phyloP scores from a whole-genome alignment of 2,329 filamentous ascomycete genomes.

The Fusarium sp. region DNA sequence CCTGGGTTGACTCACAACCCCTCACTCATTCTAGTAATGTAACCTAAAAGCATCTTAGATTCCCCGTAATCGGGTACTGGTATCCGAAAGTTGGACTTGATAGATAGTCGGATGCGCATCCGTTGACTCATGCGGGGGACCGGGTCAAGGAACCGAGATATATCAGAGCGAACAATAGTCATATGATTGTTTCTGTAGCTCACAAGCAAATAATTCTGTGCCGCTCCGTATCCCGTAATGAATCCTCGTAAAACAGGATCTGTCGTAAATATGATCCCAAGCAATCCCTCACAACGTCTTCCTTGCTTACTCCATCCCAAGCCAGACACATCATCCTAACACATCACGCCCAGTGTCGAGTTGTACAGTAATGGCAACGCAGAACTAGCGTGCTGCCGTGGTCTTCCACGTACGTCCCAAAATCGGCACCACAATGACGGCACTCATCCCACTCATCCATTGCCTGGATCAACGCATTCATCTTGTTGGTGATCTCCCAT shows the following conservation, averaged over 20 bases:
- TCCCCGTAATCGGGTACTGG: neutral
- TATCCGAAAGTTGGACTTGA: neutral
- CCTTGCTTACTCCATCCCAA: neutral
- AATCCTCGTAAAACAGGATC: neutral
- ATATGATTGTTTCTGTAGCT: neutral
- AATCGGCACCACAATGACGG: neutral
- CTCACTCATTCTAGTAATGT: neutral
- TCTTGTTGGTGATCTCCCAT: neutral
- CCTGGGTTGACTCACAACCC: neutral
- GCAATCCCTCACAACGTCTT: neutral
- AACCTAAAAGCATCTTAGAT: neutral
- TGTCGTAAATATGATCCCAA: neutral
- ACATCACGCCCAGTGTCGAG: neutral
- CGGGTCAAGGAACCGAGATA: neutral
- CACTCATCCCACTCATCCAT: neutral
- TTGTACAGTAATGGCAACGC: neutral
- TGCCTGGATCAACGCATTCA: neutral
- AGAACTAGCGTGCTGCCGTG: neutral
- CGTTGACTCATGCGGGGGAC: neutral
- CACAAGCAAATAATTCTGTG: neutral
- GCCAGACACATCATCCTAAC: neutral
- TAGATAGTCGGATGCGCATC: neutral
- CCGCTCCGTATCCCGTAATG: rapidly evolving
- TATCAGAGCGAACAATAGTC: neutral
- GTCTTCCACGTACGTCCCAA: neutral